Percentiles rank a stretch among this genome's conserved stretches.
phyloP scores from a whole-genome alignment of 305 asterid genomes.

The Solanum aculeatissimum region DNA sequence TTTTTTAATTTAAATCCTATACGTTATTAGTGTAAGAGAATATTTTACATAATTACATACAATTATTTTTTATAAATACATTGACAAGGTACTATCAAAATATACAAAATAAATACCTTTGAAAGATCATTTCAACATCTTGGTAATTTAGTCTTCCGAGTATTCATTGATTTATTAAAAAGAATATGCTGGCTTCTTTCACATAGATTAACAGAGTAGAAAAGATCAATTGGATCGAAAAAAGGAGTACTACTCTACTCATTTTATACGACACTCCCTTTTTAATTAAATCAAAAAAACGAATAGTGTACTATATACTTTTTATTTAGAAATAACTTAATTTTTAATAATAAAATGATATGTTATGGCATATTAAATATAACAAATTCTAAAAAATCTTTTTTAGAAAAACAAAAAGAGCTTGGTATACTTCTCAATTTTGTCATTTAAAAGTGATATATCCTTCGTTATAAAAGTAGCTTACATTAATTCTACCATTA shows the following conservation, averaged over 20 bases:
- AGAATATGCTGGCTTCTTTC: neutral
- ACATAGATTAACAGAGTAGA: neutral
- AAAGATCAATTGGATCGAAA: neutral
- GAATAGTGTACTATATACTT: neutral
- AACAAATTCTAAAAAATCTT: too few relatives aligned
- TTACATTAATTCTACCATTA: too few relatives aligned
- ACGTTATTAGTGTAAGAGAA: neutral
- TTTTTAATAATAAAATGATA: neutral
- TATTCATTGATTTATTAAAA: neutral
- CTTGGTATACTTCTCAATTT: too few relatives aligned
- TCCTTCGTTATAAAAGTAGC: too few relatives aligned
- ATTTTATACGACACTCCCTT: neutral
- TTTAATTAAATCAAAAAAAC: neutral
- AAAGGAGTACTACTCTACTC: neutral
- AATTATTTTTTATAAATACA: neutral
- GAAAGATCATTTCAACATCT: neutral
- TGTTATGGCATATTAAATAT: too few relatives aligned
- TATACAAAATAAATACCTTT: neutral
- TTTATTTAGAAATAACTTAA: neutral
- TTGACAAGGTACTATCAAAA: neutral
- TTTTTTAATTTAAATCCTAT: neutral
- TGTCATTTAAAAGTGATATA: too few relatives aligned
- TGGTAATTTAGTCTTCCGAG: neutral
- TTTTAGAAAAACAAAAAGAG: too few relatives aligned
- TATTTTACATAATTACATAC: neutral